These are phyloP conservation scores for Cornus controversa DNA, from an alignment of 148 eudicot genomes.

Conservation along the genomic window DNA sequence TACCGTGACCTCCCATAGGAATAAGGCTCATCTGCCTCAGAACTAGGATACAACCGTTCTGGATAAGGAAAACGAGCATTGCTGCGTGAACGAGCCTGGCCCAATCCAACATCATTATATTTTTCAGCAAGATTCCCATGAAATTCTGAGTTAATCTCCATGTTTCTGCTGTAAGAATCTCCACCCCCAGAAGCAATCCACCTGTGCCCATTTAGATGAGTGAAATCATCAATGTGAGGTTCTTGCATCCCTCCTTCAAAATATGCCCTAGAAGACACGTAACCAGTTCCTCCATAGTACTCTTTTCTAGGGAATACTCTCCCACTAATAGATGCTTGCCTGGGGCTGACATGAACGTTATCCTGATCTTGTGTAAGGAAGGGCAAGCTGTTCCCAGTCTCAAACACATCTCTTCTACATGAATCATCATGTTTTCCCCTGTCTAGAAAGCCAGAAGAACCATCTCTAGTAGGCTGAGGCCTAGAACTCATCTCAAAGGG, in stretches of 20 bases:
- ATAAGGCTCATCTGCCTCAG: constrained; percentile 71
- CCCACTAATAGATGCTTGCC: constrained; percentile 51
- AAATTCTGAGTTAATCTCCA: constrained; percentile 57
- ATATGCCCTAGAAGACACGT: constrained; percentile 49
- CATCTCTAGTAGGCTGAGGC: constrained; percentile 43
- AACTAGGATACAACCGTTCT: constrained; percentile 56
- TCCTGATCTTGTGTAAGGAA: constrained; percentile 51
- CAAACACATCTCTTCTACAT: constrained; percentile 74
- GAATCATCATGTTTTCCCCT: constrained; percentile 63
- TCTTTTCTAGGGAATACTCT: constrained; percentile 60
- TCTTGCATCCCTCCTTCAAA: constrained; percentile 54
- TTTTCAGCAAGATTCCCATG: constrained; percentile 51
- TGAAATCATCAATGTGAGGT: constrained; percentile 49
- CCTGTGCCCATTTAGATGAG: constrained; percentile 56
- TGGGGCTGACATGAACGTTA: constrained; percentile 56
- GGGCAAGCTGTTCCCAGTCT: constrained; percentile 49
- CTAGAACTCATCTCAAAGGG: constrained; percentile 52
- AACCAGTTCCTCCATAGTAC: constrained; percentile 54
- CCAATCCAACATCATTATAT: constrained; percentile 69
- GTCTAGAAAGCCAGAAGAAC: constrained; percentile 56
- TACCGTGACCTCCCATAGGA: constrained; percentile 74
- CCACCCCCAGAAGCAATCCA: constrained; percentile 59
- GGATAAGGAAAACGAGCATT: constrained; percentile 44
- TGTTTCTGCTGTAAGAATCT: constrained; percentile 43
- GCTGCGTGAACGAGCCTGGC: constrained; percentile 53